A percentile compares a stretch with the other conserved stretches of the same genome.
These are phyloP conservation scores for Boehmeria nivea DNA, from an alignment of 306 rosid species.

Conservation along the genomic window DNA sequence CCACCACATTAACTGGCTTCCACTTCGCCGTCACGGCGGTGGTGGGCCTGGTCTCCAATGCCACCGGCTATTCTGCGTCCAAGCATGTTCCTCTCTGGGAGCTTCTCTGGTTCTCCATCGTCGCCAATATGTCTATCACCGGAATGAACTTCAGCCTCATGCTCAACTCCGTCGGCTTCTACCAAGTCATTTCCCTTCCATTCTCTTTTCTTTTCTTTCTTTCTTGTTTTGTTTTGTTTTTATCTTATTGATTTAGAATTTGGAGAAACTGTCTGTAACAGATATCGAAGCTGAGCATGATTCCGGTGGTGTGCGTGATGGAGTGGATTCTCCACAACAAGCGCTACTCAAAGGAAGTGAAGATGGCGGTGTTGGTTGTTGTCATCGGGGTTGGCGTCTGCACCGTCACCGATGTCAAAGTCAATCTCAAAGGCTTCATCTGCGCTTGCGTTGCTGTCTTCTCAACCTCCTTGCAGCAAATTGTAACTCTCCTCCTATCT, in stretches of 20 bases:
- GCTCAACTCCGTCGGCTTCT: constrained; percentile 92
- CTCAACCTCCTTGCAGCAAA: constrained; percentile 75
- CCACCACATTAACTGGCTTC: constrained; percentile 74
- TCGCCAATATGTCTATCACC: constrained; percentile 76
- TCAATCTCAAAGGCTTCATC: constrained; percentile 63
- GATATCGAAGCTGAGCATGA: constrained; percentile 88
- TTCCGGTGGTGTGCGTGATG: constrained; percentile 72
- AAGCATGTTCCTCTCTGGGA: constrained; percentile 63
- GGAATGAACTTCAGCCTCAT: constrained; percentile 86
- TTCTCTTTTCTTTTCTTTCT: too few species aligned
- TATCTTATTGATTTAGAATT: too few species aligned
- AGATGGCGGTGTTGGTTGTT: constrained; percentile 62
- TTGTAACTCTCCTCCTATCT: constrained; percentile 40
- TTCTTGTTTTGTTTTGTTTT: too few species aligned
- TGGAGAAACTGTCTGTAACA: constrained; percentile 35
- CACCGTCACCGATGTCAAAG: constrained; percentile 76
- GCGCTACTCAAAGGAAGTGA: constrained; percentile 70
- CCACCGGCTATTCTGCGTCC: constrained; percentile 63
- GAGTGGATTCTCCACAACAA: constrained; percentile 65
- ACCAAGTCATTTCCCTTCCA: constrained; percentile 68
- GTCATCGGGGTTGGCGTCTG: constrained; percentile 86
- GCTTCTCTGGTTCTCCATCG: constrained; percentile 59
- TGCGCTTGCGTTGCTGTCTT: constrained; percentile 75
- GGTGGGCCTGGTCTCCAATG: constrained; percentile 45
- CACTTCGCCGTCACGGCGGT: constrained; percentile 71